Evolutionary conservation across 2,329 filamentous ascomycete genomes (phyloP).

Genomic region (Beauveria sp.): DNA sequence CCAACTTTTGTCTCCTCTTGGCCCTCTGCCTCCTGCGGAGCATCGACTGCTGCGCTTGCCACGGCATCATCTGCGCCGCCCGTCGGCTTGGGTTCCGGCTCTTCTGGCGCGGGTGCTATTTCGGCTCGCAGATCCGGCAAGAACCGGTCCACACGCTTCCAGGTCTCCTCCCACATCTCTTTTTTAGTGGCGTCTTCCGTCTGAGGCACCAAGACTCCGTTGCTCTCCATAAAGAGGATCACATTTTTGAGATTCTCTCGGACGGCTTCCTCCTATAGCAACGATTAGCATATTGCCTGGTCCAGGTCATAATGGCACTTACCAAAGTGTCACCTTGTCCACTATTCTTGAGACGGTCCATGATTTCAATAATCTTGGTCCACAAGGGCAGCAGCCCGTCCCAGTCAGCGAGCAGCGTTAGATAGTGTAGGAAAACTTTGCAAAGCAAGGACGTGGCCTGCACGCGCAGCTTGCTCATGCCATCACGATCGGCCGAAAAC

Average conservation of each 20-base stretch:
- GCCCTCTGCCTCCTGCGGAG: background rate
- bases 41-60: background rate
- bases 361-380: conserved; percentile 85
- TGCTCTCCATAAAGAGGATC: conserved; percentile 87
- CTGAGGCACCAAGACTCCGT: conserved; percentile 72
- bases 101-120: conserved; percentile 1
- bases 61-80: background rate
- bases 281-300: conserved; percentile 12
- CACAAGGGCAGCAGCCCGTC: conserved; percentile 87
- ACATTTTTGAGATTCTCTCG: conserved; percentile 96
- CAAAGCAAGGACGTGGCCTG: conserved; percentile 86
- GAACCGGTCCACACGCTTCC: conserved; percentile 60
- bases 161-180: conserved; percentile 54
- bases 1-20: background rate
- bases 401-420: conserved; percentile 76
- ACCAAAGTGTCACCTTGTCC: conserved; percentile 85
- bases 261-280: conserved; percentile 78
- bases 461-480: conserved; percentile 93
- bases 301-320: conserved; percentile 29
- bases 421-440: conserved; percentile 92
- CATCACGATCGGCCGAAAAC: conserved; percentile 80
- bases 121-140: conserved; percentile 45
- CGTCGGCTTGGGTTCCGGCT: conserved; percentile 4
- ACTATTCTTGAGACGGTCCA: conserved; percentile 94
- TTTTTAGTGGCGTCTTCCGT: conserved; percentile 46